Base-by-base conservation (phyloP, 768 basidiomycete species). In the Fomitopsis serialis region DNA sequence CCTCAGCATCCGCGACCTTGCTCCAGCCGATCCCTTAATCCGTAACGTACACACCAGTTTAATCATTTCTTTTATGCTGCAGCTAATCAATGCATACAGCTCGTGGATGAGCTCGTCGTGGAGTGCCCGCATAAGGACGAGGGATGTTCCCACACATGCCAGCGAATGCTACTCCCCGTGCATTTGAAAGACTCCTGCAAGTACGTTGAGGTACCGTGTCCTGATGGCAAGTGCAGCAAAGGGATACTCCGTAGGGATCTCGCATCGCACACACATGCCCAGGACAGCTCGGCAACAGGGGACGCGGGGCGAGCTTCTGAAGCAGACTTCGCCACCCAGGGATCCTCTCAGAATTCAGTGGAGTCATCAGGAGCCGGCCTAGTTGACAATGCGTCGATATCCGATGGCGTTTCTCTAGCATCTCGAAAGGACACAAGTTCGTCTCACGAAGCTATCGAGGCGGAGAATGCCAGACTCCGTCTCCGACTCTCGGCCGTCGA, bases 71-170 rank as follows among this genome's bases (percentile, higher is more conserved):
- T 35, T 25, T 23, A 22, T 2, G 45, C 36, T 63, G 46, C 60
- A 45, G 19, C n/a, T 36, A 13, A 32, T 51, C 47, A 15, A 23
- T 45, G 19, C 12, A 1, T 48, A 57, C 58, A 92, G 89, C 78
- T 93, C 49, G 91, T 92, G 42, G 90, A 92, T 57, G 91, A 93
- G 70, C 75, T 93, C 42, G 42, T 78, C 13, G 89, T 92, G 0
- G 80, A 85, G 65, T 93, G 91, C 66, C 75, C 80, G 7, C 74
- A 88, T 54, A 73, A 74, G 22, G 56, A 62, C 15, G 71, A 74
- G 1, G 90, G 89, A 10, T 92, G 90, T 62, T 58, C 63, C 5
- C 68, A 81, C 65, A 81, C 77, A 2, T 82, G 79, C 54, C 84
- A 93, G 63, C 72, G 91, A 27, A 86, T 88, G 62, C 66, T 81